Evolutionary conservation across 1,139 yeast species (phyloP).

Genomic region (Magnusiomyces fungicola): DNA sequence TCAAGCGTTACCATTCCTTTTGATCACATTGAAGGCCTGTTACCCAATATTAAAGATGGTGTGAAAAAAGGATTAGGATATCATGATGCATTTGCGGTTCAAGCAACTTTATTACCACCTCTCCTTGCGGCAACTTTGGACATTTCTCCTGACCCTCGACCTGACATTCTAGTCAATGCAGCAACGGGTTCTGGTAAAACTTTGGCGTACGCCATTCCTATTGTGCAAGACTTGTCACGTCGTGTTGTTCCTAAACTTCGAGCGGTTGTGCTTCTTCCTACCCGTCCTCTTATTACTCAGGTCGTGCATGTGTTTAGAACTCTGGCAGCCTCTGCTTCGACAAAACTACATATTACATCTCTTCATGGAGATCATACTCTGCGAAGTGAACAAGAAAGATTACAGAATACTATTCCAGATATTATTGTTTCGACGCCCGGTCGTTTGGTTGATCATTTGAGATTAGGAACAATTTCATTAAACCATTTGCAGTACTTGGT

Average conservation of each 20-base stretch:
- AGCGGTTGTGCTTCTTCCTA: constrained; percentile 80
- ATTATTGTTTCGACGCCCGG: constrained; percentile 87
- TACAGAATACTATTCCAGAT: constrained; percentile 54
- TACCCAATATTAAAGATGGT: constrained; percentile 35
- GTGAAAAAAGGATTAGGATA: constrained; percentile 48
- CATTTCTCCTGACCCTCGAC: constrained; percentile 45
- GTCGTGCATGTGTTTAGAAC: constrained; percentile 58
- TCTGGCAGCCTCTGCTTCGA: constrained; percentile 67
- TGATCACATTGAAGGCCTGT: constrained; percentile 26
- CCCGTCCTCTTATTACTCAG: constrained; percentile 79
- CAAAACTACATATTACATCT: constrained; percentile 53
- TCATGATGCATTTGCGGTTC: constrained; percentile 67
- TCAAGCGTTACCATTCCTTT: constrained; percentile 26
- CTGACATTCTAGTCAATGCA: constrained; percentile 79
- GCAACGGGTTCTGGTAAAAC: constrained; percentile 98
- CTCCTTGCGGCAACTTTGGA: constrained; percentile 44
- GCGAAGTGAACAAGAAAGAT: constrained; percentile 52
- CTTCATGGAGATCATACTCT: constrained; percentile 58
- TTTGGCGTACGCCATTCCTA: constrained; percentile 78
- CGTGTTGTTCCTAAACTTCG: constrained; percentile 68
- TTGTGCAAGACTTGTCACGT: constrained; percentile 56
- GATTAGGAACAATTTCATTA: constrained; percentile 35
- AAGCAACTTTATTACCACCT: constrained; percentile 55
- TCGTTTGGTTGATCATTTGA: constrained; percentile 81
- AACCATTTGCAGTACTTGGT: constrained; percentile 58